Conservation (phyloP, 129 eudicot species). For the Chrysanthemum seticuspe region DNA sequence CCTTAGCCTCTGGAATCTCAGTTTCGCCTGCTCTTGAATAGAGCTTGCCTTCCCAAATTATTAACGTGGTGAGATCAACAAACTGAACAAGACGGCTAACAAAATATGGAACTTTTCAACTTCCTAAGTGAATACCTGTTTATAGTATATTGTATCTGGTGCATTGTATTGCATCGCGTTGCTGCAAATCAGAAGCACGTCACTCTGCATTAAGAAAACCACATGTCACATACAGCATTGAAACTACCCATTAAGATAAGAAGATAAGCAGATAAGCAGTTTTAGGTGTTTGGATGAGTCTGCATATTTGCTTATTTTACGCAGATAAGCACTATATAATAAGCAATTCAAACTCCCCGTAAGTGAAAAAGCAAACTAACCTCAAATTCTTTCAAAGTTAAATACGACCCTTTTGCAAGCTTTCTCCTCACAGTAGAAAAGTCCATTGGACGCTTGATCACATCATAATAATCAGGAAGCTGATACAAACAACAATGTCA, state of each 20-base stretch:
- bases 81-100: conserved; percentile 4
- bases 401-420: conserved; percentile 68
- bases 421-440: conserved; percentile 84
- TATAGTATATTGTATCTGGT: conserved; percentile 83
- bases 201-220: conserved; percentile 65
- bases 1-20: conserved; percentile 70
- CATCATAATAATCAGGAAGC: conserved; percentile 97
- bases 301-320: too few species aligned
- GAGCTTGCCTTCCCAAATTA: conserved; percentile 73
- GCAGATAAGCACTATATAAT: too few species aligned
- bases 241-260: too few species aligned
- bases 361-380: conserved; percentile 33
- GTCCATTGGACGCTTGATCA: conserved; percentile 92
- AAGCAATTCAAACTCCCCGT: too few species aligned
- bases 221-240: not conserved
- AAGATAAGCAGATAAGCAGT: too few species aligned
- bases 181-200: conserved; percentile 74
- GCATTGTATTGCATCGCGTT: conserved; percentile 98
- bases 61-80: conserved; percentile 29
- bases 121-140: conserved; percentile 60
- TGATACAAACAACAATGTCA: conserved; percentile 30
- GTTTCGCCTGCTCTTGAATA: conserved; percentile 84
- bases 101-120: not conserved
- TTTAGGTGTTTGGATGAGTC: too few species aligned
- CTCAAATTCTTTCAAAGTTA: conserved; percentile 79